These are phyloP conservation scores for Orbilia blumenaviensis DNA, from an alignment of 2,329 filamentous ascomycete genomes.

Conservation along the genomic window DNA sequence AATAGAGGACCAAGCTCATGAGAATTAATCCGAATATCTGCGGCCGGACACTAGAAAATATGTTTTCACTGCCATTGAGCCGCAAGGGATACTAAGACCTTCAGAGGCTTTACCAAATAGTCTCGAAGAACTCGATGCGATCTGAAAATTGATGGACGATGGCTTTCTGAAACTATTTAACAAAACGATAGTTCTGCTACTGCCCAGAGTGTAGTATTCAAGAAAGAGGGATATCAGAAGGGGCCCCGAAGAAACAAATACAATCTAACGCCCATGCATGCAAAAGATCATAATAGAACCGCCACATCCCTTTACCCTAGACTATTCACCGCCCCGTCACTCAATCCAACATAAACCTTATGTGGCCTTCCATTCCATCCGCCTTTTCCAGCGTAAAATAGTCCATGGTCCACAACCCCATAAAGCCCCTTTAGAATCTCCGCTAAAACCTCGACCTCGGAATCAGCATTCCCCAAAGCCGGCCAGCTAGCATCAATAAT, in stretches of 20 bases:
- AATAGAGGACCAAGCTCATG: too few species aligned
- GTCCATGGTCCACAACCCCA: conserved; percentile 88
- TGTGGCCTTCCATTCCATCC: conserved; percentile 77
- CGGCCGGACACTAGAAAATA: too few species aligned
- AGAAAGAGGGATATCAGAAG: not conserved
- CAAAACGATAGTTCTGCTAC: not conserved
- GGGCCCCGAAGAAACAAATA: not conserved
- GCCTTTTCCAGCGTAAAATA: conserved; percentile 70
- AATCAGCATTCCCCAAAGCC: conserved; percentile 10
- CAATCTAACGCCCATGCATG: too few species aligned
- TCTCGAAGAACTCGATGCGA: not conserved
- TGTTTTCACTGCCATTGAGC: not conserved
- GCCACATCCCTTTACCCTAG: conserved; percentile 5
- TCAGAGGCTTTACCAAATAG: not conserved
- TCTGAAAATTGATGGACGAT: not conserved
- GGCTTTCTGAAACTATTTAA: not conserved
- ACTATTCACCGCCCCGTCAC: conserved; percentile 71
- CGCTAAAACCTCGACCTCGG: conserved; percentile 79
- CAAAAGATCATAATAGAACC: too few species aligned
- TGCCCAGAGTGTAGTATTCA: not conserved
- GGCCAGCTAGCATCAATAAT: conserved; percentile 42
- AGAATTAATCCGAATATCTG: not conserved
- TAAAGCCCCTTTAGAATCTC: conserved; percentile 79
- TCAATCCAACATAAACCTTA: conserved; percentile 93
- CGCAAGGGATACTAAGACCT: not conserved